A percentile compares a stretch with the other conserved stretches of the same genome.
phyloP scores from a whole-genome alignment of 2,329 filamentous ascomycete genomes.

The Scedosporium aurantiacum region DNA sequence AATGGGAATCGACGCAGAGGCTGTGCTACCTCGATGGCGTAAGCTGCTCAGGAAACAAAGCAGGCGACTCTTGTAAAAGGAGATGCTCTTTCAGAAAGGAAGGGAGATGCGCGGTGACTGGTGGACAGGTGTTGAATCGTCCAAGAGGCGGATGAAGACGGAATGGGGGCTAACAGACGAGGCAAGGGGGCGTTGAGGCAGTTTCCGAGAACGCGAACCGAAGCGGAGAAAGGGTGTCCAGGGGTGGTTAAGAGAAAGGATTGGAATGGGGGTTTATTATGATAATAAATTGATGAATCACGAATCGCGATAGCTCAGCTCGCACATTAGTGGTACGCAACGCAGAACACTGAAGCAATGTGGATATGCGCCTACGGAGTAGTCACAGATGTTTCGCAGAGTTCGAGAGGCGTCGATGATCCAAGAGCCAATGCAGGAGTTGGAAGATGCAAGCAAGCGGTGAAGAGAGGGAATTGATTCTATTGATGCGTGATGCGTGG shows the following conservation, averaged over 20 bases:
- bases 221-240: neutral
- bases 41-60: too few relatives aligned
- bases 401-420: neutral
- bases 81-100: neutral
- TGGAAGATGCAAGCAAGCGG: neutral
- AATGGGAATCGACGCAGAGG: too few relatives aligned
- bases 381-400: too few relatives aligned
- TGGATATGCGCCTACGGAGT: neutral
- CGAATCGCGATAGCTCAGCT: too few relatives aligned
- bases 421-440: neutral
- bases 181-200: neutral
- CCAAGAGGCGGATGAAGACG: neutral
- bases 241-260: too few relatives aligned
- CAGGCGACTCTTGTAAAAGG: too few relatives aligned
- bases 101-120: neutral
- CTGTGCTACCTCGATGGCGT: too few relatives aligned
- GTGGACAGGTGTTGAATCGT: neutral
- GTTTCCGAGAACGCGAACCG: neutral
- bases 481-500: too few relatives aligned
- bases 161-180: too few relatives aligned
- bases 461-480: neutral
- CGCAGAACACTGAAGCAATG: neutral
- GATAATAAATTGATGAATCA: too few relatives aligned
- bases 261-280: too few relatives aligned
- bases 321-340: too few relatives aligned